Percentiles rank a stretch among this genome's conserved stretches.
Evolutionary conservation across 768 basidiomycete genomes (phyloP).

Genomic region (Russula foetens): DNA sequence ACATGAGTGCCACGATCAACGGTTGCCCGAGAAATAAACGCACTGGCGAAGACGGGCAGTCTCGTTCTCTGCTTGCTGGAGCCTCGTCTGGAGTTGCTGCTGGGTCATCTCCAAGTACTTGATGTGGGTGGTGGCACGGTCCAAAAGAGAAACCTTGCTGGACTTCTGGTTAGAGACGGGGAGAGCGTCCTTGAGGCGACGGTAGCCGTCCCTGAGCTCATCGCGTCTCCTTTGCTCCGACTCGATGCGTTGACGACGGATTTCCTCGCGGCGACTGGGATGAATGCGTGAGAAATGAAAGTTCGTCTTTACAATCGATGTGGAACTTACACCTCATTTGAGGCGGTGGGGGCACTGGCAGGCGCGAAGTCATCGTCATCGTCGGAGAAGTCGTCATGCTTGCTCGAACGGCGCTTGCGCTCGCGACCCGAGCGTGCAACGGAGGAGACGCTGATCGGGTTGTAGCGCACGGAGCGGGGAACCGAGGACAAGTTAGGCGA

Average conservation of each 20-base stretch:
- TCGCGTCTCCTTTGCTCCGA: conserved; percentile 88
- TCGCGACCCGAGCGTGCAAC: conserved; percentile 44
- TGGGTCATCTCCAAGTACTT: conserved; percentile 78
- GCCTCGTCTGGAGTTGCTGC: conserved; percentile 62
- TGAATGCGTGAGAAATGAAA: conserved; percentile 2
- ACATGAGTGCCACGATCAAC: conserved; percentile 3
- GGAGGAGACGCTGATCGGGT: conserved; percentile 47
- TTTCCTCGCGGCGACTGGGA: conserved; percentile 74
- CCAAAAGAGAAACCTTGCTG: conserved; percentile 85
- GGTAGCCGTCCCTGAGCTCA: conserved; percentile 88
- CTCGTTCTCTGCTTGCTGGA: conserved; percentile 74
- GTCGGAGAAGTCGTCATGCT: conserved; percentile 55
- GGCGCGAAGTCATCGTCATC: conserved; percentile 73
- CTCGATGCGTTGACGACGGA: conserved; percentile 88
- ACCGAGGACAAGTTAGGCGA: conserved; percentile 51
- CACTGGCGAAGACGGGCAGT: conserved; percentile 67
- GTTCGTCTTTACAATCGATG: neutral
- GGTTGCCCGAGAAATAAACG: conserved; percentile 16
- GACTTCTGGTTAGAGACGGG: conserved; percentile 89
- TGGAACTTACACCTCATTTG: conserved; percentile 46
- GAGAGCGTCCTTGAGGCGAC: conserved; percentile 82
- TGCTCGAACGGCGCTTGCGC: conserved; percentile 35
- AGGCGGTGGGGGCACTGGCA: conserved; percentile 32
- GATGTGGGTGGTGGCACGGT: conserved; percentile 83
- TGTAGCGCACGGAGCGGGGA: conserved; percentile 71